phyloP scores from a whole-genome alignment of 2,329 filamentous ascomycete species.

The Hypoxylon sp. region DNA sequence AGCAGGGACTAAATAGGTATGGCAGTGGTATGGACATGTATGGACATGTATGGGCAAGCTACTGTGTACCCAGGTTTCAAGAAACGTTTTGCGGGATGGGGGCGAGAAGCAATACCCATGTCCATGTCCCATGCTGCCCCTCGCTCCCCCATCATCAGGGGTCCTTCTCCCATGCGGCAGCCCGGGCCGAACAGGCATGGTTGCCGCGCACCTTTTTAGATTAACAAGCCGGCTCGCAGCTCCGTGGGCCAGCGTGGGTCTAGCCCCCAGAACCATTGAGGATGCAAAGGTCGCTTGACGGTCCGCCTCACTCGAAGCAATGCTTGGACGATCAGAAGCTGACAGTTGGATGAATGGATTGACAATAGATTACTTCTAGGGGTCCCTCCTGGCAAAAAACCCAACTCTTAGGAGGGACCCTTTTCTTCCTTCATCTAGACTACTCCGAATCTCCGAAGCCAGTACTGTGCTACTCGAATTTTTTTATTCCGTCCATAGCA shows the following conservation, averaged over 20 bases:
- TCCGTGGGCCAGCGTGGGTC: conserved; percentile 45
- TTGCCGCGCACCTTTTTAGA: conserved; percentile 50
- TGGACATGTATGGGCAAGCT: conserved; percentile 7
- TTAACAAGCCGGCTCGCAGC: conserved; percentile 54
- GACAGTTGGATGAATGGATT: conserved; percentile 31
- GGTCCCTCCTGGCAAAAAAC: conserved; percentile 11
- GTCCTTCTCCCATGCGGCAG: conserved; percentile 51
- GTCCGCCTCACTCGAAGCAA: conserved; percentile 47
- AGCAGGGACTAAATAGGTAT: conserved; percentile 49
- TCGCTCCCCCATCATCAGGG: conserved; percentile 33
- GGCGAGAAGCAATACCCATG: conserved; percentile 16
- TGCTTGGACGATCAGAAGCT: conserved; percentile 33
- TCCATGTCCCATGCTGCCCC: conserved; percentile 26
- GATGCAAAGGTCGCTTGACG: conserved; percentile 36
- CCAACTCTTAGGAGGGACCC: conserved; percentile 1
- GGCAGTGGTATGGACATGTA: conserved; percentile 5
- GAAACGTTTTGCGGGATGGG: conserved; percentile 18
- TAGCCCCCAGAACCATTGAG: conserved; percentile 27
- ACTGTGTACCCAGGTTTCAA: conserved; percentile 26
- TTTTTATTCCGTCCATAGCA: conserved; percentile 36
- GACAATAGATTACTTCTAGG: conserved; percentile 43
- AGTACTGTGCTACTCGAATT: conserved; percentile 15
- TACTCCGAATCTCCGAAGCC: conserved; percentile 36
- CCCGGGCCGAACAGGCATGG: conserved; percentile 53
- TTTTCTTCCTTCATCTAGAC: conserved; percentile 29